phyloP scores from a whole-genome alignment of 352 stramenopile genomes.

The Plasmopara muralis region DNA sequence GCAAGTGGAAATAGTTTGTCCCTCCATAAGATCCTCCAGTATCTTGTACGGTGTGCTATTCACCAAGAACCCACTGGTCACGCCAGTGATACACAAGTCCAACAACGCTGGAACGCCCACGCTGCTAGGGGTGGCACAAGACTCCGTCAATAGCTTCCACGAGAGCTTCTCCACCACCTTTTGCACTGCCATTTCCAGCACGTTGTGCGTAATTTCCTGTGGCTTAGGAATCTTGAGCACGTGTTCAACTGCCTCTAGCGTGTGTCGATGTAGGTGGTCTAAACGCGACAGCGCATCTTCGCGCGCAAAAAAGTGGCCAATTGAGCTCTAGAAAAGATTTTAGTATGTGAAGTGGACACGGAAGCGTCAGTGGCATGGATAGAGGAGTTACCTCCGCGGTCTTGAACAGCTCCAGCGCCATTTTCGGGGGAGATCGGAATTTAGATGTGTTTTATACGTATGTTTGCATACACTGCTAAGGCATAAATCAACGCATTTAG shows the following conservation, averaged over 20 bases:
- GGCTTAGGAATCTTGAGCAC: constrained; percentile 25
- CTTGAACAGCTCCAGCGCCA: constrained; percentile 56
- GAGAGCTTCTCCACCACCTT: constrained; percentile 74
- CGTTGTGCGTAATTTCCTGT: constrained; percentile 45
- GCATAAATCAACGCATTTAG: too few relatives aligned
- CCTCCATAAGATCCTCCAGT: constrained; percentile 82
- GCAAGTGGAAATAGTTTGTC: constrained; percentile 80
- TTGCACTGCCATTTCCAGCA: constrained; percentile 75
- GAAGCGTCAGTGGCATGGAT: constrained; percentile 1
- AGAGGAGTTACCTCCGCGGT: constrained; percentile 44
- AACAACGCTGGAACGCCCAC: constrained; percentile 65
- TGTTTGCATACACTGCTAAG: too few relatives aligned
- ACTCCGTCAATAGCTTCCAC: constrained; percentile 65
- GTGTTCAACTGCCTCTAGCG: constrained; percentile 26
- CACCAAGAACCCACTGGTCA: constrained; percentile 50
- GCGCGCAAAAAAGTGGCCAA: constrained; percentile 50
- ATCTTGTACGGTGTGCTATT: constrained; percentile 80
- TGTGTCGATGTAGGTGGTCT: constrained; percentile 36
- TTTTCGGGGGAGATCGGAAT: constrained; percentile 12
- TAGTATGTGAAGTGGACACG: not conserved
- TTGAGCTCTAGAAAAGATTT: constrained; percentile 30
- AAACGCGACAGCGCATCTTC: constrained; percentile 50
- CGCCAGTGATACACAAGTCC: constrained; percentile 78
- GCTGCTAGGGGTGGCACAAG: constrained; percentile 40
- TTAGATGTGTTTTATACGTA: too few relatives aligned